Evolutionary conservation across 1,284 basidiomycete genomes (phyloP).

Genomic region (Phellopilus nigrolimitatus): DNA sequence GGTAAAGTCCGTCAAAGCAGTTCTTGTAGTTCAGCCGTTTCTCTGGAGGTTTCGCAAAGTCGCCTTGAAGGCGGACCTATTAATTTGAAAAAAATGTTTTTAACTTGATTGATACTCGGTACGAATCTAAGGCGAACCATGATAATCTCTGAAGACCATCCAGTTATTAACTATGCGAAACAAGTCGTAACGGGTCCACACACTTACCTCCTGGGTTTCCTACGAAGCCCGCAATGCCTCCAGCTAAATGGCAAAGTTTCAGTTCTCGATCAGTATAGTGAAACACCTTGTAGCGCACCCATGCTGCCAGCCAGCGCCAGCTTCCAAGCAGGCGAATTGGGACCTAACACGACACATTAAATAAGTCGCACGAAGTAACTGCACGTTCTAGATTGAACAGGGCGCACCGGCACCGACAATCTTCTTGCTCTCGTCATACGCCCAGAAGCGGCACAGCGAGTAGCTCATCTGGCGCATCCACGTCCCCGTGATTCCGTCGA

Average conservation of each 20-base stretch:
- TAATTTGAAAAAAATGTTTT: too few relatives aligned
- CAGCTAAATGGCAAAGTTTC: constrained; percentile 43
- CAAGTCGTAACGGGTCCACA: neutral
- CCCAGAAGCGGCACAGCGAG: constrained; percentile 89
- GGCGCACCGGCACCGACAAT: constrained; percentile 55
- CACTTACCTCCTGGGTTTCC: constrained; percentile 81
- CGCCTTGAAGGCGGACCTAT: constrained; percentile 76
- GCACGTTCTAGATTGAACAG: neutral
- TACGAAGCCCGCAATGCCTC: constrained; percentile 75
- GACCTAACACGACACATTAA: constrained; percentile 30
- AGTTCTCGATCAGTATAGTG: neutral
- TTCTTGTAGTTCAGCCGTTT: constrained; percentile 85
- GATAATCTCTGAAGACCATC: constrained; percentile 85
- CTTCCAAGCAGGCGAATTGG: constrained; percentile 73
- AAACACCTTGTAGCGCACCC: constrained; percentile 51
- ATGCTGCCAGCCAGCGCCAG: constrained; percentile 77
- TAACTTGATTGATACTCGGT: neutral
- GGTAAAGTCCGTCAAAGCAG: constrained; percentile 78
- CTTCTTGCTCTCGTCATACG: constrained; percentile 89
- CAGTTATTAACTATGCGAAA: neutral
- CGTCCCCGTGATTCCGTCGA: constrained; percentile 85
- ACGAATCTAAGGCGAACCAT: constrained; percentile 46
- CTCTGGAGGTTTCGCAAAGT: constrained; percentile 81
- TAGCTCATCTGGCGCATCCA: constrained; percentile 93
- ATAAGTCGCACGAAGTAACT: neutral